Percentiles rank a stretch among this genome's conserved stretches.
These are phyloP conservation scores for Ophiocordyceps polyrhachis-furcata DNA, from an alignment of 2,329 filamentous ascomycete species.

Conservation along the genomic window DNA sequence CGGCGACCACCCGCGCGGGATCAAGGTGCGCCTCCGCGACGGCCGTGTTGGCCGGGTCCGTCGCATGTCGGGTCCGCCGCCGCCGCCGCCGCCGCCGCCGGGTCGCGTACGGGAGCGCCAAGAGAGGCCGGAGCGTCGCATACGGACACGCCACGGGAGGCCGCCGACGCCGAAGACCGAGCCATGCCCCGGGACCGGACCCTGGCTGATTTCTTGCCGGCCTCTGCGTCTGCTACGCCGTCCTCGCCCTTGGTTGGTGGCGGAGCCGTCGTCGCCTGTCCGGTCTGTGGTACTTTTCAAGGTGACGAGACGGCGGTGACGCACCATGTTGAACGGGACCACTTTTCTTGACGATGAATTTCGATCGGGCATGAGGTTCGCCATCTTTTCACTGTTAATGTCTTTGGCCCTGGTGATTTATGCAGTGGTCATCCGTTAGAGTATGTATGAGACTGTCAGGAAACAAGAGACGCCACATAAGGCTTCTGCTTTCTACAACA, in stretches of 20 bases:
- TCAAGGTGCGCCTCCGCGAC: slow-evolving; percentile 57
- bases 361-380: not conserved
- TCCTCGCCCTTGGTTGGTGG: no score
- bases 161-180: slow-evolving; percentile 1
- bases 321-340: slow-evolving; percentile 37
- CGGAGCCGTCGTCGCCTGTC: slow-evolving; percentile 25
- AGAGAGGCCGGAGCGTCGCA: no score
- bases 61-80: slow-evolving; percentile 24
- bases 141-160: not conserved
- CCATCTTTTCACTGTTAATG: no score
- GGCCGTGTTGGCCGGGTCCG: slow-evolving; percentile 61
- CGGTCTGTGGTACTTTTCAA: slow-evolving; percentile 46
- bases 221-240: slow-evolving; percentile 5
- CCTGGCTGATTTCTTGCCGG: slow-evolving; percentile 28
- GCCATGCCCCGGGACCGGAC: slow-evolving; percentile 19
- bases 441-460: no score
- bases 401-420: no score
- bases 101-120: no score
- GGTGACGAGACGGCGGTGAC: slow-evolving; percentile 51
- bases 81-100: not conserved
- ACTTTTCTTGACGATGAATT: slow-evolving; percentile 8
- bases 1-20: slow-evolving; percentile 58
- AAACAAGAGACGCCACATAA: no score
- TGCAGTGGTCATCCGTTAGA: no score
- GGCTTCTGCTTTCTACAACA: no score